Conservation (phyloP, 768 basidiomycete genomes). For the Dictyophora rubrovolvata region DNA sequence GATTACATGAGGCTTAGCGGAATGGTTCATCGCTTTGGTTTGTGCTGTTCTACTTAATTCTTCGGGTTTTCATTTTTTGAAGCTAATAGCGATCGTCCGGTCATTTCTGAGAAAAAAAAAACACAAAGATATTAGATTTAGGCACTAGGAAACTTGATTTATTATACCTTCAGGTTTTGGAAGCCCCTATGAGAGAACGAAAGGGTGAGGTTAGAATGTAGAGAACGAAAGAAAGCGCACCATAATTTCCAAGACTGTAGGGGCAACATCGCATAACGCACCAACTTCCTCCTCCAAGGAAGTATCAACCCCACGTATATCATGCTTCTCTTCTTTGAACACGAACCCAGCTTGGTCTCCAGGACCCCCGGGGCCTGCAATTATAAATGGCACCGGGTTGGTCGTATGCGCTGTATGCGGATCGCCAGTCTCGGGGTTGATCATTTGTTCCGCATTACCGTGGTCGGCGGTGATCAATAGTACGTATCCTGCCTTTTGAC, state of each 20-base stretch:
- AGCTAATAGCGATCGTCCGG: slow-evolving; percentile 43
- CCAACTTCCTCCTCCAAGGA: slow-evolving; percentile 39
- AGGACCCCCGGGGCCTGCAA: slow-evolving; percentile 50
- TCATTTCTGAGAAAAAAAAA: slow-evolving; percentile 37
- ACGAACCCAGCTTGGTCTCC: slow-evolving; percentile 21
- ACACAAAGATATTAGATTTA: slow-evolving; percentile 1
- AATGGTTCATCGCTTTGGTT: not conserved
- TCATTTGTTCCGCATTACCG: slow-evolving; percentile 94
- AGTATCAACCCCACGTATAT: slow-evolving; percentile 30
- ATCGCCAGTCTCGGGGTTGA: slow-evolving; percentile 68
- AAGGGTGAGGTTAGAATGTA: not conserved
- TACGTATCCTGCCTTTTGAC: slow-evolving; percentile 76
- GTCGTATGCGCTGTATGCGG: slow-evolving; percentile 92
- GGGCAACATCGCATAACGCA: slow-evolving; percentile 84
- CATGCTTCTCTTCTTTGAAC: slow-evolving; percentile 42
- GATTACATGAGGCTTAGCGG: too few relatives aligned
- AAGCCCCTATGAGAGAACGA: slow-evolving; percentile 34
- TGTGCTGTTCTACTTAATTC: not conserved
- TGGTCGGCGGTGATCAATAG: slow-evolving; percentile 88
- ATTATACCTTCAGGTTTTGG: slow-evolving; percentile 56
- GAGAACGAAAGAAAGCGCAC: slow-evolving; percentile 20
- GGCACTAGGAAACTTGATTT: slow-evolving; percentile 13
- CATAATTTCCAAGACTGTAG: slow-evolving; percentile 74
- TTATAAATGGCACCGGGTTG: slow-evolving; percentile 85
- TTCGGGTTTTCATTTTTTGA: not conserved